A percentile compares a stretch with the other conserved stretches of the same genome.
Conservation (phyloP, 164 flowering plant species). For the Buxus sempervirens region DNA sequence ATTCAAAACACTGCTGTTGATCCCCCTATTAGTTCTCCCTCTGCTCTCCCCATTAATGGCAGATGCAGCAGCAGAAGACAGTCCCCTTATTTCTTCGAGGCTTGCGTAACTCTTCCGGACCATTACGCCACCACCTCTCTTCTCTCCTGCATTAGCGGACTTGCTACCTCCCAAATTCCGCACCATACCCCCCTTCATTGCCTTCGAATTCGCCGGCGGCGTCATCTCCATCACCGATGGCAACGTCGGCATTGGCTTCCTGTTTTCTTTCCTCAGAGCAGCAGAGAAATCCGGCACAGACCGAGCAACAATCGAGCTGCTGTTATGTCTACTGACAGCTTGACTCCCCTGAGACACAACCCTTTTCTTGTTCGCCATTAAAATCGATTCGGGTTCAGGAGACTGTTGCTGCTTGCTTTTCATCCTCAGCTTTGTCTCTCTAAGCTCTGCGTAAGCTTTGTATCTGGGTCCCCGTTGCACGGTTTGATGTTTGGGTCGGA, state of each 20-base stretch:
- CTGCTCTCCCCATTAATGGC: constrained; percentile 48
- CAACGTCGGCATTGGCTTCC: constrained; percentile 38
- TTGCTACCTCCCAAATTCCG: constrained; percentile 47
- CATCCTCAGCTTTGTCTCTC: constrained; percentile 50
- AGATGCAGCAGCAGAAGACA: constrained; percentile 40
- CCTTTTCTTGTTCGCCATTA: constrained; percentile 47
- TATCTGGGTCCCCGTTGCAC: constrained; percentile 53
- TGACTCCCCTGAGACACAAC: constrained; percentile 38
- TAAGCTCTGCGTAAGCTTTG: constrained; percentile 49
- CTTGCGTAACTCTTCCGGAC: constrained; percentile 64
- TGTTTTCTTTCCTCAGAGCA: constrained; percentile 63
- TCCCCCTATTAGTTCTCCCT: constrained; percentile 22
- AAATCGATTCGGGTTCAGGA: constrained; percentile 9
- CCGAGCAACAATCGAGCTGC: constrained; percentile 49
- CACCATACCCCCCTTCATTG: constrained; percentile 18
- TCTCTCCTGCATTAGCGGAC: constrained; percentile 59
- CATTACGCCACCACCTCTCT: constrained; percentile 29
- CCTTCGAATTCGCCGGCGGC: constrained; percentile 36
- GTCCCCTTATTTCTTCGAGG: constrained; percentile 56
- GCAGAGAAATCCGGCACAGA: constrained; percentile 82
- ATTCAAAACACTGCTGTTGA: constrained; percentile 41
- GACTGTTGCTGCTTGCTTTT: constrained; percentile 18
- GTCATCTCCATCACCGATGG: constrained; percentile 34
- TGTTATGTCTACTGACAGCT: constrained; percentile 9
- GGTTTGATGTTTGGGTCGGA: constrained; percentile 7